Conservation (phyloP, 345 rosid genomes). For the Gossypium australe region DNA sequence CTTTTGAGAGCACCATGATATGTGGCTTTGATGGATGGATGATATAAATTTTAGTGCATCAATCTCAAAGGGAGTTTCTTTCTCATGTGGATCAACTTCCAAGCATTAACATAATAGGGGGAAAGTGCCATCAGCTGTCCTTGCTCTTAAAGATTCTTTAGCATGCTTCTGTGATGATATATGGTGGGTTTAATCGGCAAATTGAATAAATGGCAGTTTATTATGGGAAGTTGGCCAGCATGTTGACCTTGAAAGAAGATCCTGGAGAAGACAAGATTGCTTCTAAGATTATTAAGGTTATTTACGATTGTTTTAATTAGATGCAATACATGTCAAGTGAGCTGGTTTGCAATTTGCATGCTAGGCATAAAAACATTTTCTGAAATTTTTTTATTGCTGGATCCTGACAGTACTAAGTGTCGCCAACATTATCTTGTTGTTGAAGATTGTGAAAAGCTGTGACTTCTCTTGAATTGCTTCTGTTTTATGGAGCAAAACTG, state of each 20-base stretch:
- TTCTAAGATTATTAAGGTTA: not conserved
- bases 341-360: not conserved
- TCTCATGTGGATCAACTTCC: not conserved
- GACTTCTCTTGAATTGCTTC: not conserved
- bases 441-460: not conserved
- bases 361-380: not conserved
- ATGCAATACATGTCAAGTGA: not conserved
- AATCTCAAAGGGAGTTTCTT: not conserved
- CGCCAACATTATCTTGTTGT: not conserved
- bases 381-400: no score
- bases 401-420: not conserved
- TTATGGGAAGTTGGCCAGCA: not conserved
- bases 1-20: not conserved
- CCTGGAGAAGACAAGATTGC: not conserved
- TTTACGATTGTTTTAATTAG: not conserved
- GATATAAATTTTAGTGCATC: not conserved
- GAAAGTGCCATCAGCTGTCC: not conserved
- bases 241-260: slow-evolving; percentile 4
- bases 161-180: not conserved
- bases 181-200: not conserved
- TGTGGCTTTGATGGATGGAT: not conserved
- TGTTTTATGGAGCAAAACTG: not conserved
- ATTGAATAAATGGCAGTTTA: not conserved
- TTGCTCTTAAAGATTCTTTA: not conserved
- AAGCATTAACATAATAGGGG: not conserved